Conservation (phyloP, 164 flowering plant species). For the Euptelea pleiosperma region DNA sequence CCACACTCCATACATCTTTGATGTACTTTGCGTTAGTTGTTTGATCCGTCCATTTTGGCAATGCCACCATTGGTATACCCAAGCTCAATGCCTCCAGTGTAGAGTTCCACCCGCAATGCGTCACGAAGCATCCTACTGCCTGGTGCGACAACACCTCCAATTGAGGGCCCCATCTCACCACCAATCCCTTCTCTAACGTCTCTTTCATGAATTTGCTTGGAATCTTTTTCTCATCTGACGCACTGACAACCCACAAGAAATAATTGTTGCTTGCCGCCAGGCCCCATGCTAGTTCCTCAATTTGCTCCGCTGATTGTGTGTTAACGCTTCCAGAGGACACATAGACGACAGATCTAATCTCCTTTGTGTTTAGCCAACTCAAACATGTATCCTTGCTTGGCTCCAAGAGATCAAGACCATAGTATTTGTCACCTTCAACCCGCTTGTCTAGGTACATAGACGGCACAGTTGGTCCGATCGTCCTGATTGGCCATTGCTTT, state of each 20-base stretch:
- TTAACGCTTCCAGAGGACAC: constrained; percentile 38
- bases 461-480: constrained; percentile 22
- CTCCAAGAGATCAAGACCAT: constrained; percentile 17
- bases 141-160: constrained; percentile 38
- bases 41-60: constrained; percentile 55
- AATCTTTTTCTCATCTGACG: constrained; percentile 32
- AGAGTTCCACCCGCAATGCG: constrained; percentile 61
- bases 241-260: constrained; percentile 49
- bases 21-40: constrained; percentile 44
- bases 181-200: constrained; percentile 26
- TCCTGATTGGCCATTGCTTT: constrained; percentile 6
- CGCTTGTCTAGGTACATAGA: constrained; percentile 11
- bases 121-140: constrained; percentile 51
- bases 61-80: constrained; percentile 52
- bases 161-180: constrained; percentile 47
- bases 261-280: constrained; percentile 7
- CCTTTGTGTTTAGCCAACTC: constrained; percentile 30
- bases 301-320: constrained; percentile 17
- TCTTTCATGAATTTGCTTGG: constrained; percentile 32
- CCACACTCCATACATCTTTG: constrained; percentile 50
- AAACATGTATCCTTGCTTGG: constrained; percentile 12
- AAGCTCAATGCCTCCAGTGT: constrained; percentile 49
- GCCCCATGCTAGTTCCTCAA: constrained; percentile 35
- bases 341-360: constrained; percentile 27
- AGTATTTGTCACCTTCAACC: constrained; percentile 15